Conservation (phyloP, 2,329 filamentous ascomycete species). For the Rachicladosporium sp. region DNA sequence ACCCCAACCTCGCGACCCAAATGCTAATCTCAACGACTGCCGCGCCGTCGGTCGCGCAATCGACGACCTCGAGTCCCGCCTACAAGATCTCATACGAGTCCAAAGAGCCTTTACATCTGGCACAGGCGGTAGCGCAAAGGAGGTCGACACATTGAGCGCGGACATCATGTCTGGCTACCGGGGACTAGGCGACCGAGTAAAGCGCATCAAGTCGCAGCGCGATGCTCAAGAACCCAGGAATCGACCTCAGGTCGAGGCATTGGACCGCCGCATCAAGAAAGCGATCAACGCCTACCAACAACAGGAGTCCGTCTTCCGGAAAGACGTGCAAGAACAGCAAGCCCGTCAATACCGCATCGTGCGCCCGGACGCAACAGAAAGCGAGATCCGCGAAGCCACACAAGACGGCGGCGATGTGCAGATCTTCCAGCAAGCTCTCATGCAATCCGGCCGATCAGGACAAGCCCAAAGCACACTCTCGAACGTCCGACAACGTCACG, state of each 20-base stretch:
- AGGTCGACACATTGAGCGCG: conserved; percentile 60
- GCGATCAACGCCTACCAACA: conserved; percentile 74
- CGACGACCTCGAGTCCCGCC: conserved; percentile 58
- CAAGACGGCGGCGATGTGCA: conserved; percentile 60
- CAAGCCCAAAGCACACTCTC: conserved; percentile 68
- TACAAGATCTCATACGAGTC: conserved; percentile 58
- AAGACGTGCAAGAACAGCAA: conserved; percentile 70
- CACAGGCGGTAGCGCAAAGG: conserved; percentile 48
- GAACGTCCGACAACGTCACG: conserved; percentile 74
- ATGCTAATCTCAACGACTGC: conserved; percentile 74
- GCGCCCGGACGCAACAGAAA: conserved; percentile 55
- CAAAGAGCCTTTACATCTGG: conserved; percentile 61
- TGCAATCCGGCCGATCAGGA: conserved; percentile 68
- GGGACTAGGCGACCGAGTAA: conserved; percentile 64
- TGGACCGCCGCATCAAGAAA: conserved; percentile 66
- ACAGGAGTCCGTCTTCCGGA: conserved; percentile 67
- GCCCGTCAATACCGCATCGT: conserved; percentile 80
- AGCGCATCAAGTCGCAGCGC: conserved; percentile 65
- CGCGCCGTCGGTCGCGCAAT: conserved; percentile 68
- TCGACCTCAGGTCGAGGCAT: conserved; percentile 64
- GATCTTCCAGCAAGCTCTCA: conserved; percentile 77
- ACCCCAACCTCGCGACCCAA: conserved; percentile 44
- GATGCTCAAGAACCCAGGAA: conserved; percentile 64
- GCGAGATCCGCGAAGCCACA: conserved; percentile 65
- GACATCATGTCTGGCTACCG: conserved; percentile 79